A percentile compares a stretch with the other conserved stretches of the same genome.
Evolutionary conservation across 2,329 filamentous ascomycete genomes (phyloP).

Genomic region (Rhynchosporium secalis): DNA sequence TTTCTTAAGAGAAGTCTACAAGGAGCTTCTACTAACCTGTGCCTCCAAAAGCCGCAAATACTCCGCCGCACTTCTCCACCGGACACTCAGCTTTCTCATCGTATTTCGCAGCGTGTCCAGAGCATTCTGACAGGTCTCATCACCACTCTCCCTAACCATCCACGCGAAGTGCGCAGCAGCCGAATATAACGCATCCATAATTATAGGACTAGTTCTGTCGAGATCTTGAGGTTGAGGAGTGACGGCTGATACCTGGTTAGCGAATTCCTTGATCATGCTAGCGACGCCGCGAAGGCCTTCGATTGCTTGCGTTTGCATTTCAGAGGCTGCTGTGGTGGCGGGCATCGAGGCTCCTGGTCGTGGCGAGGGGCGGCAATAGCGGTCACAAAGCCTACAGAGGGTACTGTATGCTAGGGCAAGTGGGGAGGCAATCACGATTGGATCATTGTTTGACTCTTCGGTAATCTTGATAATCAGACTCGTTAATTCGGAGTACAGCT

Average conservation of each 20-base stretch:
- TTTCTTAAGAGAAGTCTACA: not conserved
- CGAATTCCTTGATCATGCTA: slow-evolving; percentile 37
- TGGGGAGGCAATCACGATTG: slow-evolving; percentile 32
- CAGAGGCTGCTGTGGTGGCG: slow-evolving; percentile 30
- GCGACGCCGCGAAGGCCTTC: slow-evolving; percentile 40
- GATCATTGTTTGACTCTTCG: slow-evolving; percentile 35
- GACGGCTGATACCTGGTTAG: slow-evolving; percentile 32
- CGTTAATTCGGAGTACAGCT: slow-evolving; percentile 35
- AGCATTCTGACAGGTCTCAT: slow-evolving; percentile 35
- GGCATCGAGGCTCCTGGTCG: not conserved
- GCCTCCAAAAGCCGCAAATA: slow-evolving; percentile 42
- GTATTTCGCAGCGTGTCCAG: slow-evolving; percentile 39
- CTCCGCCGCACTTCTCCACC: slow-evolving; percentile 43
- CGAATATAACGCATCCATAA: slow-evolving; percentile 44
- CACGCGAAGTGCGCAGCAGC: slow-evolving; percentile 43
- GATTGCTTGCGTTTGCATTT: slow-evolving; percentile 41
- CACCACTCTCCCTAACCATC: slow-evolving; percentile 43
- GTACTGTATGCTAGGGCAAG: slow-evolving; percentile 37
- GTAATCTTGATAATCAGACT: slow-evolving; percentile 31
- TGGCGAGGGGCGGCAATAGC: slow-evolving; percentile 40
- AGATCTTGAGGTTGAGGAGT: slow-evolving; percentile 33
- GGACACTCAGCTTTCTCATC: slow-evolving; percentile 36
- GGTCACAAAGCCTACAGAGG: slow-evolving; percentile 42
- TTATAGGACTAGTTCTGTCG: slow-evolving; percentile 40
- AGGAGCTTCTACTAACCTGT: slow-evolving; percentile 24